Percentiles rank a stretch among this genome's conserved stretches.
phyloP scores from a whole-genome alignment of 495 filamentous ascomycete species.

The Echria macrotheca region DNA sequence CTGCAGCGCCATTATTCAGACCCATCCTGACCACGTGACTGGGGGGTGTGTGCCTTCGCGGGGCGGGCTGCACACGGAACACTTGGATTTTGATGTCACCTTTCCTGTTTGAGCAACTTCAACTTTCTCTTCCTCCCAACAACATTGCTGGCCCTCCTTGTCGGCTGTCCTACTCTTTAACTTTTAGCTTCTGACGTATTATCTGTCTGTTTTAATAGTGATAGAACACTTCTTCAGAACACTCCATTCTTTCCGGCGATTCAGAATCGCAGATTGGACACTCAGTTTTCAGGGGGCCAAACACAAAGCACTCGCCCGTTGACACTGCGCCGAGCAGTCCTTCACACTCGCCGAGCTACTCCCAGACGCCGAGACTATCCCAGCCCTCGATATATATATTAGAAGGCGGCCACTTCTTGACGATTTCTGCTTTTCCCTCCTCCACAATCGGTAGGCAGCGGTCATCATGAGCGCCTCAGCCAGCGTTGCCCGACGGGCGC shows the following conservation, averaged over 20 bases:
- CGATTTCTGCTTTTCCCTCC: background rate
- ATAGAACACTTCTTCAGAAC: background rate
- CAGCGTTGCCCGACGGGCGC: conserved; percentile 52
- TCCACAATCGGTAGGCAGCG: too few relatives aligned
- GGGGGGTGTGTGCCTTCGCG: too few relatives aligned
- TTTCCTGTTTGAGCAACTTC: conserved; percentile 10
- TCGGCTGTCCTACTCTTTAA: background rate
- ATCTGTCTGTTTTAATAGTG: conserved; percentile 7
- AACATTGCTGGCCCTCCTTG: conserved; percentile 1
- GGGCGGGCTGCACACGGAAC: too few relatives aligned
- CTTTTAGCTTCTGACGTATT: background rate
- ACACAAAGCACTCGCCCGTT: background rate
- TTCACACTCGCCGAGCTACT: too few relatives aligned
- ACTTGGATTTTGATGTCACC: conserved; percentile 19
- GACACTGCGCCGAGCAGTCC: too few relatives aligned
- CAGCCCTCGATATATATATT: too few relatives aligned
- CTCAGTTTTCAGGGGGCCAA: too few relatives aligned
- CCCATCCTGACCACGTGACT: too few relatives aligned
- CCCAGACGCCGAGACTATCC: too few relatives aligned
- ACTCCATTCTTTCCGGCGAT: conserved; percentile 4
- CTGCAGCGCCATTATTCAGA: too few relatives aligned
- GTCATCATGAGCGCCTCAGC: conserved; percentile 56
- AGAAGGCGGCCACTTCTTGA: background rate
- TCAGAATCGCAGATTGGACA: too few relatives aligned
- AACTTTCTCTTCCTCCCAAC: background rate